Evolutionary conservation across 2,329 filamentous ascomycete species (phyloP), one percentile per base, ranked within the genome.

Genomic region (Chaetomium strumarium): DNA sequence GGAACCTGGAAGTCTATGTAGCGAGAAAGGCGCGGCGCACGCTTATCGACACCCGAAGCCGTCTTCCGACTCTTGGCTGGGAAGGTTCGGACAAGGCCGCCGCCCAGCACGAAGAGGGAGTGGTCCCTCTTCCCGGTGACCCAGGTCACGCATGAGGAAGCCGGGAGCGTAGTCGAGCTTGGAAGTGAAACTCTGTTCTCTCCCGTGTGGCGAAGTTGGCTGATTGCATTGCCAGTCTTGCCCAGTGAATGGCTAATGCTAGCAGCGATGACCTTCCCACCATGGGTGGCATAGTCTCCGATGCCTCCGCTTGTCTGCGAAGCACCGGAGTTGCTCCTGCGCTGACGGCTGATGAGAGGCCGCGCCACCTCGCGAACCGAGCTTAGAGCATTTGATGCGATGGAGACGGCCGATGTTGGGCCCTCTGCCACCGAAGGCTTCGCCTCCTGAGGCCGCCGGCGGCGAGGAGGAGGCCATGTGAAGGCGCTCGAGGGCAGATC

Each of bases 401-500:
- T 81, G 5, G 84, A 83, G 14, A 88, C 79, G 3, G 84, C 81
- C 5, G 78, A 79, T 36, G 67, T 72, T 2, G 74, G 60, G 20
- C 71, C 70, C 42, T 83, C 79, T 3, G 78, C 67, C 7, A 72
- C 64, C 11, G 78, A 73, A 13, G 74, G 70, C 12, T 71, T 68
- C 16, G 69, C 68, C 36, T 80, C 75, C 54, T 68, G 71, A 36
- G 63, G 63, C 47, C 69, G 72, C 53, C 76, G 74, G 49, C 78
- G 75, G 37, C 80, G 77, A 39, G 83, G 84, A 20, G 90, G 88
- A 38, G 91, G 91, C 91, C 91, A 96, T 59, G 87, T 83, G 62
- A 91, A 92, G 5, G 89, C 88, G 57, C 83, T 87, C 42, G 82
- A 77, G 9, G 90, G 90, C 68, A 97, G 81, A 60, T 96, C 88